Conservation (phyloP, 108 stramenopile species). For the Chaetoceros tenuissimus region DNA sequence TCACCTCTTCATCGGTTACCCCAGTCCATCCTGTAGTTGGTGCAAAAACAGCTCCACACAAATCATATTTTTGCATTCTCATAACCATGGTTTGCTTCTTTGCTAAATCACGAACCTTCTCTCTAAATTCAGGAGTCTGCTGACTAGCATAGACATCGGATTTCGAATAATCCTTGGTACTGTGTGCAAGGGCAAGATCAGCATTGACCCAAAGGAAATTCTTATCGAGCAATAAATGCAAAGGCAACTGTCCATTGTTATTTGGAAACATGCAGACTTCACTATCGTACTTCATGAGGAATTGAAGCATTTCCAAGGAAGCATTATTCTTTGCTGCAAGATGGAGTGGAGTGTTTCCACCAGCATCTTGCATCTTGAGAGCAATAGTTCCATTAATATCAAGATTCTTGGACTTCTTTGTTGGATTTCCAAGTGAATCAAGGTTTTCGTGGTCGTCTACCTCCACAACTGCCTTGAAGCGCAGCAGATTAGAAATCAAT, state of each 20-base stretch:
- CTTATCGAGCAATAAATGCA: neutral
- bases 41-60: neutral
- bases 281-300: neutral
- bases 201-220: neutral
- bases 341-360: slow-evolving; percentile 69
- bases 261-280: neutral
- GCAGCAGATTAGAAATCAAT: neutral
- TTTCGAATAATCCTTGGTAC: neutral
- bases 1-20: neutral
- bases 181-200: neutral
- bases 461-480: neutral
- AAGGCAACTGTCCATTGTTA: neutral
- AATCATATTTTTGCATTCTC: neutral
- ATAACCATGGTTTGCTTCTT: neutral
- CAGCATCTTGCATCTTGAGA: slow-evolving; percentile 21
- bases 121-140: neutral
- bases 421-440: neutral
- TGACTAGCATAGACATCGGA: neutral
- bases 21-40: neutral
- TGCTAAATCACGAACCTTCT: neutral
- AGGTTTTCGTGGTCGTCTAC: neutral
- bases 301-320: neutral
- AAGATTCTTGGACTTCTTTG: neutral
- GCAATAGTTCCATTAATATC: neutral
- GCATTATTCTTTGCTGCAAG: slow-evolving; percentile 28